Evolutionary conservation across 805 yeast genomes (phyloP).

Genomic region (Metschnikowia amazonensis): DNA sequence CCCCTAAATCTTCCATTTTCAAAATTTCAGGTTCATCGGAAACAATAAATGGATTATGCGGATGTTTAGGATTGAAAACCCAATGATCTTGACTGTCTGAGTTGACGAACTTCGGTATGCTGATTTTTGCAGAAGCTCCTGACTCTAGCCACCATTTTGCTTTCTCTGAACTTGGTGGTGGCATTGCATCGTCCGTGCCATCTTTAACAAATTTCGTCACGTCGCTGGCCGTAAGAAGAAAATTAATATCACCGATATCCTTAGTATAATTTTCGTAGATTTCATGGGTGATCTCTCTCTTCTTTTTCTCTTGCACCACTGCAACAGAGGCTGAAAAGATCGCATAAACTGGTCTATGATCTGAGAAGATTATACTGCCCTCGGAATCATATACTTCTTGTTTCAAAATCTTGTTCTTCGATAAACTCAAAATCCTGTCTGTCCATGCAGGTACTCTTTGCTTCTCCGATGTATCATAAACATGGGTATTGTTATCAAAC

Average conservation of each 20-base stretch:
- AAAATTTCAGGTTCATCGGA: slow-evolving; percentile 54
- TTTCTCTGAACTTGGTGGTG: slow-evolving; percentile 84
- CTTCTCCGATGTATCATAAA: slow-evolving; percentile 87
- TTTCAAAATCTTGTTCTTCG: slow-evolving; percentile 52
- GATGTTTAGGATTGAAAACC: slow-evolving; percentile 64
- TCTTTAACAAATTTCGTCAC: slow-evolving; percentile 25
- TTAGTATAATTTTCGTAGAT: slow-evolving; percentile 54
- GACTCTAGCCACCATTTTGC: slow-evolving; percentile 91
- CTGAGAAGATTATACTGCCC: slow-evolving; percentile 63
- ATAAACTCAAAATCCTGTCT: slow-evolving; percentile 69
- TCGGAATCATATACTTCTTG: slow-evolving; percentile 61
- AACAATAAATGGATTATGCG: slow-evolving; percentile 68
- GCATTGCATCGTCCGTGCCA: slow-evolving; percentile 46
- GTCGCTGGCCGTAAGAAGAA: slow-evolving; percentile 28
- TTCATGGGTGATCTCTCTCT: slow-evolving; percentile 50
- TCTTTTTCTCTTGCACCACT: slow-evolving; percentile 60
- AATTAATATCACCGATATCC: slow-evolving; percentile 43
- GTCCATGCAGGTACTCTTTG: slow-evolving; percentile 97
- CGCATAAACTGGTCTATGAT: slow-evolving; percentile 88
- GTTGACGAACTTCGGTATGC: slow-evolving; percentile 43
- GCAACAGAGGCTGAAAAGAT: slow-evolving; percentile 59
- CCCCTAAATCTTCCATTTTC: slow-evolving; percentile 17
- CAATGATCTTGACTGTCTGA: slow-evolving; percentile 16
- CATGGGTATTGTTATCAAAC: slow-evolving; percentile 79
- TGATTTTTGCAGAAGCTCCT: slow-evolving; percentile 69